Evolutionary conservation across 192 early-diverging fungal genomes (phyloP).

Genomic region (Backusella parvicylindrica): DNA sequence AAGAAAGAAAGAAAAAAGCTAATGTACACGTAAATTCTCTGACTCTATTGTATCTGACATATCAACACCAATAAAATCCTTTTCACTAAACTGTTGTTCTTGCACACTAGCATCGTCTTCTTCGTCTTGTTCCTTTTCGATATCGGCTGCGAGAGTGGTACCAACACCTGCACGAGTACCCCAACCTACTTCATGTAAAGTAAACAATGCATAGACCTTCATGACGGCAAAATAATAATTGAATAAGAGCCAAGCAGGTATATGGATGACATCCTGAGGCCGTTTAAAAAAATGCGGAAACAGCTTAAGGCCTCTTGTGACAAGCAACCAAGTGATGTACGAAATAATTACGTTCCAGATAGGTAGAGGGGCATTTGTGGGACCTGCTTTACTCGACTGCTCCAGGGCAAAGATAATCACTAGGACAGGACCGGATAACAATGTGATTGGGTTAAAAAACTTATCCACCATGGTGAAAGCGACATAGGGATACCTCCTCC

Average conservation of each 20-base stretch:
- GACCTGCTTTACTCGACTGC: neutral
- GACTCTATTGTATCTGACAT: neutral
- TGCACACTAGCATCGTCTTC: neutral
- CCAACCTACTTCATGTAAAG: constrained; percentile 56
- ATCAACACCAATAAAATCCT: neutral
- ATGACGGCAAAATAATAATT: constrained; percentile 56
- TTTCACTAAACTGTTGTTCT: neutral
- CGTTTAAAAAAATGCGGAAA: constrained; percentile 51
- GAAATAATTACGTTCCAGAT: constrained; percentile 46
- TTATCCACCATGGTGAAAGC: constrained; percentile 65
- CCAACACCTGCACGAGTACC: constrained; percentile 47
- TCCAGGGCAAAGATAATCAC: constrained; percentile 40
- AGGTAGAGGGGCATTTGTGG: constrained; percentile 32
- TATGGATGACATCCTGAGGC: constrained; percentile 47
- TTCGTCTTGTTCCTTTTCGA: constrained; percentile 25
- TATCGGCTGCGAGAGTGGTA: constrained; percentile 24
- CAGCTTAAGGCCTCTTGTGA: constrained; percentile 55
- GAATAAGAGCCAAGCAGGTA: constrained; percentile 56
- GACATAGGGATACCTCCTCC: constrained; percentile 54
- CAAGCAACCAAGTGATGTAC: constrained; percentile 52
- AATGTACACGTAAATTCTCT: neutral
- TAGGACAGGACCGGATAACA: constrained; percentile 51
- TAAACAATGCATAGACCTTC: constrained; percentile 59
- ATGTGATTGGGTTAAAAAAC: constrained; percentile 55
- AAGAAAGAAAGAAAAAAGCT: neutral